These are phyloP conservation scores for Tuber borchii DNA, from an alignment of 495 filamentous ascomycete genomes.

Conservation along the genomic window DNA sequence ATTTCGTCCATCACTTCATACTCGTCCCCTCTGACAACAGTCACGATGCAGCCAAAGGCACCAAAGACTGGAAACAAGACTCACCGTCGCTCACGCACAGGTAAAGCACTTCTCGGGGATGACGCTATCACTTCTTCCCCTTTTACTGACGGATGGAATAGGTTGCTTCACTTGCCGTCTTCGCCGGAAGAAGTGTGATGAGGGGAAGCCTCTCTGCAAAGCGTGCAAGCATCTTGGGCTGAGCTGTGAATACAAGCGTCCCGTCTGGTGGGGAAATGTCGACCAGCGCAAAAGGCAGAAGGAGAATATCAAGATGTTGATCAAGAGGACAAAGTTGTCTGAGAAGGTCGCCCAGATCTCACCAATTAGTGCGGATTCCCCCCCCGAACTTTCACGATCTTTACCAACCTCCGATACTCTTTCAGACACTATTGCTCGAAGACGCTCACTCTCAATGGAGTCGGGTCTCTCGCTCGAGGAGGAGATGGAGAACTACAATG, in stretches of 20 bases:
- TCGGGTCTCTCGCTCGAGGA: conserved; percentile 64
- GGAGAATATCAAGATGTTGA: conserved; percentile 91
- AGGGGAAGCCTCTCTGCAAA: conserved; percentile 74
- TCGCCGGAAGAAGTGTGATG: conserved; percentile 96
- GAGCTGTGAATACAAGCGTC: conserved; percentile 89
- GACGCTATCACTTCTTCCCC: conserved; percentile 6
- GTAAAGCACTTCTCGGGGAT: conserved; percentile 45
- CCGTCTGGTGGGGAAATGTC: conserved; percentile 92
- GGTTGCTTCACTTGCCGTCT: conserved; percentile 97
- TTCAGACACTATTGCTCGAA: conserved; percentile 62
- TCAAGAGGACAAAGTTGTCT: conserved; percentile 88
- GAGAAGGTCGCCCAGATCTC: conserved; percentile 63
- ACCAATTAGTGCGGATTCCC: conserved; percentile 55
- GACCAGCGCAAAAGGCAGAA: conserved; percentile 80
- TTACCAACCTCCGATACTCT: conserved; percentile 72
- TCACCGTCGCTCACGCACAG: conserved; percentile 88
- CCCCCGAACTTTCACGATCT: conserved; percentile 74
- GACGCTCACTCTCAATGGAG: conserved; percentile 67
- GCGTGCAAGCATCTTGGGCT: conserved; percentile 85
- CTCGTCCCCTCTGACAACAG: conserved; percentile 9
- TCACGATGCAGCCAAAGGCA: conserved; percentile 47
- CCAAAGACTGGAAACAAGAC: conserved; percentile 66
- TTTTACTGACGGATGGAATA: conserved; percentile 47
- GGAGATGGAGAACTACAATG: conserved; percentile 47
- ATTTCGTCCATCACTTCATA: conserved; percentile 5